phyloP scores from a whole-genome alignment of 495 filamentous ascomycete species.

The Achaetomiella virescens region DNA sequence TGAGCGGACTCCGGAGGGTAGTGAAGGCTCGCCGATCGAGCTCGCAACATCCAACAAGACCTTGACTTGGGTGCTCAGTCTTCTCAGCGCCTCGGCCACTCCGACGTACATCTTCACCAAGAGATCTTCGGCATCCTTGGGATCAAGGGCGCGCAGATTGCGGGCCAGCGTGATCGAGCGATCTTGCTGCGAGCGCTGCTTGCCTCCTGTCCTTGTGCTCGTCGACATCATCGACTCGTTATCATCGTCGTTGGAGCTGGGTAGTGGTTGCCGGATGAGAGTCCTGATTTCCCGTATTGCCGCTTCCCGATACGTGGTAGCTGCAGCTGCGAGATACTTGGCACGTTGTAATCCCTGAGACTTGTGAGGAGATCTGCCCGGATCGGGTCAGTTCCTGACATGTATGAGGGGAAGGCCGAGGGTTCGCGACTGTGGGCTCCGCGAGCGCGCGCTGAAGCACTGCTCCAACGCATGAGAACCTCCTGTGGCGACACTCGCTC shows the following conservation, averaged over 20 bases:
- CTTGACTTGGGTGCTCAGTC: constrained; percentile 86
- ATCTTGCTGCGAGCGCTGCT: constrained; percentile 71
- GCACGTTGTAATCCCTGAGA: constrained; percentile 75
- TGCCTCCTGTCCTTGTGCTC: constrained; percentile 68
- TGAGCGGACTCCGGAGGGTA: constrained; percentile 33
- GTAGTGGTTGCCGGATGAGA: constrained; percentile 77
- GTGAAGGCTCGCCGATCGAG: constrained; percentile 46
- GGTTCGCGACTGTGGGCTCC: constrained; percentile 60
- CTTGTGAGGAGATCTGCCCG: constrained; percentile 59
- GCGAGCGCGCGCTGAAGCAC: constrained; percentile 46
- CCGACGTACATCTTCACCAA: constrained; percentile 76
- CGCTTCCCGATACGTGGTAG: constrained; percentile 79
- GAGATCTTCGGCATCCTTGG: constrained; percentile 80
- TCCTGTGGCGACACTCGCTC: constrained; percentile 61
- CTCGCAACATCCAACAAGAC: constrained; percentile 93
- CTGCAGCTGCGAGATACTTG: constrained; percentile 69
- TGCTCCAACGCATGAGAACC: constrained; percentile 72
- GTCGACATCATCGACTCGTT: constrained; percentile 83
- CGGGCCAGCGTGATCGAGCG: constrained; percentile 86
- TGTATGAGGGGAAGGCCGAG: constrained; percentile 66
- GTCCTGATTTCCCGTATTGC: constrained; percentile 80
- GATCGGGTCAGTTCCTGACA: constrained; percentile 60
- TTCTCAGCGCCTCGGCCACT: constrained; percentile 77
- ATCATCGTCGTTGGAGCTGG: constrained; percentile 89
- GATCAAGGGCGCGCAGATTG: constrained; percentile 78